Base-by-base conservation (phyloP, 202 grass and related monocot genomes). In the Schoenoplectus tabernaemontani region DNA sequence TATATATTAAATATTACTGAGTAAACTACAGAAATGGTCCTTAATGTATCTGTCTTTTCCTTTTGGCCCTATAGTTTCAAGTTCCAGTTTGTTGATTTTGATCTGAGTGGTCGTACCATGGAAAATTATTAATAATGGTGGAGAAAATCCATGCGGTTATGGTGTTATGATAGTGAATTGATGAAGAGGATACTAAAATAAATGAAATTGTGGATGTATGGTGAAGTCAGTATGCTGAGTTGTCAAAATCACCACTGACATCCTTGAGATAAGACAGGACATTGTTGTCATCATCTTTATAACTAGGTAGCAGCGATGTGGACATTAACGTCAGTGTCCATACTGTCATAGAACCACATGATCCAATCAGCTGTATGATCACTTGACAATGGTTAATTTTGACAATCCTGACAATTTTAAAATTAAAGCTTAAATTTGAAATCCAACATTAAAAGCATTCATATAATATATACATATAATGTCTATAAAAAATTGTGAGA, bases 1-100 rank as follows among this genome's bases (percentile, higher is more conserved):
- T 57, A 53, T 8, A 41, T 81, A 54, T n/a, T 47, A 36, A 77
- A 36, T 62, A 83, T 65, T 59, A 85, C 72, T 63, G 65, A 70
- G 0, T 71, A 13, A 81, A 65, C 36, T 79, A 67, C 37, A 38
- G 13, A 41, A 53, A 39, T 78, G 37, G 64, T 11, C 23, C 78
- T 73, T 47, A 79, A 67, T n/a, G 51, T 77, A 77, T 64, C 77
- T 77, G 24, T 59, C 39, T 41, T 15, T 69, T 36, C 0, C 24
- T 15, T 46, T 50, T 24, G 37, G 47, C 22, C 57, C 60, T 65
- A 65, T 19, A 7, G 34, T 44, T 43, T 58, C 73, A 36, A 23
- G 30, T 57, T 78, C 36, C 11, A 19, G 23, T 39, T 61, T 11
- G 23, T n/a, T 33, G 39, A 65, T 37, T 57, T 77, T 74, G 26